Evolutionary conservation across 306 rosid genomes (phyloP).

Genomic region (Ammopiptanthus mongolicus): DNA sequence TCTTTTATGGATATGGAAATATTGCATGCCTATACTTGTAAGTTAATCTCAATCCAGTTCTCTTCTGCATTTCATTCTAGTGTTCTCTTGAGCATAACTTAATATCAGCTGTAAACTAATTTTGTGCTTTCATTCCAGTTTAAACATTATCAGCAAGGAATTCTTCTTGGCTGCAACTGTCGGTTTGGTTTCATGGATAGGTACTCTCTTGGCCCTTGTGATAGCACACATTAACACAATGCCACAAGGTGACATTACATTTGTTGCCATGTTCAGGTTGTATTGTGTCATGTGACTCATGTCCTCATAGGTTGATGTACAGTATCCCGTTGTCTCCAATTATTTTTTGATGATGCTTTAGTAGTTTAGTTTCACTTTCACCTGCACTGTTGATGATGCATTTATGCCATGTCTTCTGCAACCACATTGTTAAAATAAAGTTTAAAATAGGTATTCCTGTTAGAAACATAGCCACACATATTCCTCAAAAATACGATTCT

Average conservation of each 20-base stretch:
- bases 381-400: neutral
- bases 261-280: neutral
- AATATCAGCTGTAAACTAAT: constrained; percentile 17
- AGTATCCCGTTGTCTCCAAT: neutral
- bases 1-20: constrained; percentile 90
- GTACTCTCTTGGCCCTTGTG: constrained; percentile 25
- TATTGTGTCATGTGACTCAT: neutral
- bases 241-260: neutral
- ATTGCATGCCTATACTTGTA: constrained; percentile 72
- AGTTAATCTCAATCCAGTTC: constrained; percentile 19
- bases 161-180: constrained; percentile 73
- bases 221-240: neutral
- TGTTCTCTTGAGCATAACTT: constrained; percentile 12
- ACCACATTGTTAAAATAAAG: neutral
- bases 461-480: neutral
- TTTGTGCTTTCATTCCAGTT: constrained; percentile 36
- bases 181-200: constrained; percentile 67
- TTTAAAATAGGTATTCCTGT: neutral
- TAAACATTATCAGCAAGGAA: constrained; percentile 58
- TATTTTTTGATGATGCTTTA: neutral
- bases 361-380: too few relatives aligned
- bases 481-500: neutral
- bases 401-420: neutral
- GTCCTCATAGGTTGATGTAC: neutral
- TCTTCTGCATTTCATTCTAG: neutral